phyloP scores from a whole-genome alignment of 2,329 filamentous ascomycete species.

The Fonsecaea erecta region DNA sequence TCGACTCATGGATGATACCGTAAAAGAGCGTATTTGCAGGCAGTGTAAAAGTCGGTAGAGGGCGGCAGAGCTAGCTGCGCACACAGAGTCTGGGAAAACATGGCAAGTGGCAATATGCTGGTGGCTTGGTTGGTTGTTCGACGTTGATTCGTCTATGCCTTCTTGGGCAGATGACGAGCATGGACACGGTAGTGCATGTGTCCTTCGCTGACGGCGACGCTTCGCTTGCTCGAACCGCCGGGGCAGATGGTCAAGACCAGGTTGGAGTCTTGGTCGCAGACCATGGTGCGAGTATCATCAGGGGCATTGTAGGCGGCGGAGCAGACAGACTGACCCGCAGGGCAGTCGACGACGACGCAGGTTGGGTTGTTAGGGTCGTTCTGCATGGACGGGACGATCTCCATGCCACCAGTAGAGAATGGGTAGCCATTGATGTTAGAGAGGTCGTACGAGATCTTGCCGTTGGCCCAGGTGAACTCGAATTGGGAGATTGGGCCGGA shows the following conservation, averaged over 20 bases:
- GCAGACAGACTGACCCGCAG: conserved; percentile 35
- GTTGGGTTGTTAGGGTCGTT: conserved; percentile 35
- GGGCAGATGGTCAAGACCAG: conserved; percentile 36
- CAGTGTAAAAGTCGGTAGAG: conserved; percentile 18
- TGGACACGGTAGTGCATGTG: conserved; percentile 34
- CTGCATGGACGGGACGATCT: conserved; percentile 34
- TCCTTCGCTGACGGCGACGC: conserved; percentile 18
- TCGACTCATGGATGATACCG: conserved; percentile 34
- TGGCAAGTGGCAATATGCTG: conserved; percentile 14
- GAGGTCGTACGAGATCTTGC: conserved; percentile 49
- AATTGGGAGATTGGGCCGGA: conserved; percentile 46
- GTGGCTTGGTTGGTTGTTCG: conserved; percentile 5
- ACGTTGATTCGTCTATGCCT: conserved; percentile 21
- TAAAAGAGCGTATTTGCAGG: conserved; percentile 35
- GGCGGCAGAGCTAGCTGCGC: conserved; percentile 38
- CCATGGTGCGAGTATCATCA: conserved; percentile 38
- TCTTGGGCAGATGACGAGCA: conserved; percentile 33
- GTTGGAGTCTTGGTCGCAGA: conserved; percentile 34
- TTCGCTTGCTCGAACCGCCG: conserved; percentile 33
- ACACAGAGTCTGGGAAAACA: conserved; percentile 27
- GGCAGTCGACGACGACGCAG: conserved; percentile 35
- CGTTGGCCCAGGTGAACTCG: conserved; percentile 48
- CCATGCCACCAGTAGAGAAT: conserved; percentile 42
- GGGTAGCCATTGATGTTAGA: conserved; percentile 51
- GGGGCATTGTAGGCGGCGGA: conserved; percentile 37